Percentiles rank a stretch among this genome's conserved stretches.
Conservation (phyloP, 805 yeast species). For the Pichia exigua region DNA sequence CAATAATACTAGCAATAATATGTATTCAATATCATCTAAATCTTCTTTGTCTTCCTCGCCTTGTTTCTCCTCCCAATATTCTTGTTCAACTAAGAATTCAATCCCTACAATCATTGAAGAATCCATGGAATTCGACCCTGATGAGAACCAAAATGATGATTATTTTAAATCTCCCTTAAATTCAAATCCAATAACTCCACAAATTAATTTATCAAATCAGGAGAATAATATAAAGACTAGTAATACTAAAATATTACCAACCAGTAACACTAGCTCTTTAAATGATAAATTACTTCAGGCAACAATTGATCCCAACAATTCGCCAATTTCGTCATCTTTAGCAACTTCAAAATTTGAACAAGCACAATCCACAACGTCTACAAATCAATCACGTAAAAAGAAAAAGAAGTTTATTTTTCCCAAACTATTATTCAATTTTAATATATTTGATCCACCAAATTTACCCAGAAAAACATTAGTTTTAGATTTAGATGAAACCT, state of each 20-base stretch:
- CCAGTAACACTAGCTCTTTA: background rate
- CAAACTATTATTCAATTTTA: conserved; percentile 27
- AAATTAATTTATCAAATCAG: background rate
- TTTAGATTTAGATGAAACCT: conserved; percentile 87
- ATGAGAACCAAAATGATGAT: conserved; percentile 23
- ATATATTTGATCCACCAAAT: conserved; percentile 26
- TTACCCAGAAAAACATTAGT: conserved; percentile 54
- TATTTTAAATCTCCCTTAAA: conserved; percentile 29
- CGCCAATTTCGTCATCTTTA: background rate
- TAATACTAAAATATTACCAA: background rate
- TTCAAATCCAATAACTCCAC: conserved; percentile 4
- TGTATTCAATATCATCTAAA: background rate
- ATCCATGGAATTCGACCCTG: conserved; percentile 28
- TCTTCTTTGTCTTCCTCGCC: background rate
- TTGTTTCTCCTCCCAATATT: background rate
- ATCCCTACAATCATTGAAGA: conserved; percentile 29
- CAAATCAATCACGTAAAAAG: conserved; percentile 9
- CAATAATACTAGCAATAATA: background rate
- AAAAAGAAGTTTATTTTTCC: conserved; percentile 29
- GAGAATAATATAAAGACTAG: background rate
- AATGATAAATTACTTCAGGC: background rate
- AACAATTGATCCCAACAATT: background rate
- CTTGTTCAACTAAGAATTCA: conserved; percentile 1
- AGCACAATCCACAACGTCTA: background rate
- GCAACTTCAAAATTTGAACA: background rate